phyloP scores from a whole-genome alignment of 2,329 filamentous ascomycete genomes.

The Ramichloridium luteum region DNA sequence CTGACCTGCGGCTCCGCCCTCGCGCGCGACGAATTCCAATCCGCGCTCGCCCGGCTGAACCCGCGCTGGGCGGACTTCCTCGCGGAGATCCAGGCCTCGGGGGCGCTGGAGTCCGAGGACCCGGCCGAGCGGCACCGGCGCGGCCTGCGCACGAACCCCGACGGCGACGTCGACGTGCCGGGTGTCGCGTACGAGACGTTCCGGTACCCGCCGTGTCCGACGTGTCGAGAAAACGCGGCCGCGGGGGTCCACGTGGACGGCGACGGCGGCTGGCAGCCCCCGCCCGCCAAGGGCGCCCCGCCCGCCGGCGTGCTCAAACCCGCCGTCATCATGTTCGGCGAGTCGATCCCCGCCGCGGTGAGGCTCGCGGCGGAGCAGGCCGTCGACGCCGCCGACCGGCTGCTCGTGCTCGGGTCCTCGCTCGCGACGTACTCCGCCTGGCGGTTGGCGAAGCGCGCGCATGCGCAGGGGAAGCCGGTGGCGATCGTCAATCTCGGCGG shows the following conservation, averaged over 20 bases:
- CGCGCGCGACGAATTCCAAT: conserved; percentile 62
- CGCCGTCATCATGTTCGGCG: conserved; percentile 91
- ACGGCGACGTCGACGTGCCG: conserved; percentile 86
- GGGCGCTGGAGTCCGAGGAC: conserved; percentile 67
- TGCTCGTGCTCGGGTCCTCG: conserved; percentile 78
- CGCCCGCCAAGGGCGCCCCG: conserved; percentile 23
- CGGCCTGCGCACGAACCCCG: conserved; percentile 76
- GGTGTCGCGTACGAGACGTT: conserved; percentile 81
- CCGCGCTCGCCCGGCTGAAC: conserved; percentile 63
- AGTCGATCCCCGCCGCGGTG: conserved; percentile 59
- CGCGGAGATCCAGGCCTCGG: conserved; percentile 55
- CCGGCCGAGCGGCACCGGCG: conserved; percentile 53
- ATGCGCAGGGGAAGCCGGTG: conserved; percentile 71
- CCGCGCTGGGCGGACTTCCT: conserved; percentile 76
- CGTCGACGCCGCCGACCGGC: conserved; percentile 60
- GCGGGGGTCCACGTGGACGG: conserved; percentile 55
- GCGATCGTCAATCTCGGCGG: conserved; percentile 78
- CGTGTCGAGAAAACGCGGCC: conserved; percentile 45
- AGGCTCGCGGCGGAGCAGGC: conserved; percentile 68
- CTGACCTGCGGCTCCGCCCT: conserved; percentile 63
- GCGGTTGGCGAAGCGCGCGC: conserved; percentile 72
- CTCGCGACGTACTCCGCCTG: conserved; percentile 93
- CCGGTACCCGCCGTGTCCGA: conserved; percentile 78
- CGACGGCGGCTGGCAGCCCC: conserved; percentile 63
- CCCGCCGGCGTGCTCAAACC: conserved; percentile 75